A percentile compares a stretch with the other conserved stretches of the same genome.
phyloP scores from a whole-genome alignment of 169 alveolate species.

The Plasmodium gonderi region DNA sequence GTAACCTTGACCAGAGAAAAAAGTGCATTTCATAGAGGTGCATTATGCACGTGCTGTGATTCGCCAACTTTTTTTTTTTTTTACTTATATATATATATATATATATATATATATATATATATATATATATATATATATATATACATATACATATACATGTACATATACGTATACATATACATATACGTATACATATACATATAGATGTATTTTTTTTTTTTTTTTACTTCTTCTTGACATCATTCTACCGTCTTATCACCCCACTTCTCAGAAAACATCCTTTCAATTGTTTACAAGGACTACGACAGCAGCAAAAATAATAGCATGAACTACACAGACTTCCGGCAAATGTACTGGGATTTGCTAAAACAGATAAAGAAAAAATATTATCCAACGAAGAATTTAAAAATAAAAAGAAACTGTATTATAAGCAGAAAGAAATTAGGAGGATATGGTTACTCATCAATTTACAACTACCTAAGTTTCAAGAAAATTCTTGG shows the following conservation, averaged over 20 bases:
- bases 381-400: constrained; percentile 69
- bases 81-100: too few relatives aligned
- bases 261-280: constrained; percentile 23
- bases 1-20: too few relatives aligned
- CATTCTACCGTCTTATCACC: not conserved
- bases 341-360: constrained; percentile 75
- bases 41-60: too few relatives aligned
- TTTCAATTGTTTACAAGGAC: constrained; percentile 69
- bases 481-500: constrained; percentile 81
- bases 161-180: not conserved
- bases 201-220: too few relatives aligned
- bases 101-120: too few relatives aligned
- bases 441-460: constrained; percentile 62
- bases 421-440: constrained; percentile 73
- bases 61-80: too few relatives aligned
- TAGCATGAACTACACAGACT: constrained; percentile 70
- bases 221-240: not conserved
- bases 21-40: too few relatives aligned
- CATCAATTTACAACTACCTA: constrained; percentile 61
- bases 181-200: not conserved
- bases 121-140: too few relatives aligned
- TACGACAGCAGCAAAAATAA: constrained; percentile 73
- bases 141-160: not conserved
- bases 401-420: constrained; percentile 71
- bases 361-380: constrained; percentile 60